Base-by-base conservation (phyloP, 805 yeast species). In the Brettanomyces sp. region DNA sequence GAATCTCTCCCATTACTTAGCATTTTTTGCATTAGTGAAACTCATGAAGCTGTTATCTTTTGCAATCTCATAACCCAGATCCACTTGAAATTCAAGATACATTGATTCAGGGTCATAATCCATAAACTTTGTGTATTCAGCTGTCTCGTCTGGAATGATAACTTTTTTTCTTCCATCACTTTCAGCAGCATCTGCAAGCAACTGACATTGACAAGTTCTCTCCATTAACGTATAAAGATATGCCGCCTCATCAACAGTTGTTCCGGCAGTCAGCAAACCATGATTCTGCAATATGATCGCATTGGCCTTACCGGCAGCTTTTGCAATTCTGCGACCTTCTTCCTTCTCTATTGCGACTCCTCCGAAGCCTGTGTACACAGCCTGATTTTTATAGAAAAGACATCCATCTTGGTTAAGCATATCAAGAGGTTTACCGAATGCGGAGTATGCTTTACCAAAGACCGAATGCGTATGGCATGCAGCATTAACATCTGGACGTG, bases 401-500 rank as follows among this genome's bases (percentile, higher is more conserved):
- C 90, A 83, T 4, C 69, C 82, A 54, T 86, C 95, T 66, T 85
- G 95, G 64, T 80, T 84, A 49, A 85, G 56, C 93, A 85, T 85
- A 49, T 84, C 90, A 51, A 85, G 67, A 12, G 79, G 80, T 53
- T 69, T 70, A 35, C 83, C 87, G 56, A 82, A 80, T 0, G 80
- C 65, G 3, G 84, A 76, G 60, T 74, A 81, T 1, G 87, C 77
- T 57, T 79, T 79, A 47, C 87, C 88, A 54, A 72, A 72, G 40
- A 70, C 63, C 3, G 85, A 79, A 56, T 81, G 88, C 9, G 85
- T 74, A 62, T 81, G 88, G 56, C 85, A 79, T 4, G 86, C 86
- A 23, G 87, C 86, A 51, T 77, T 67, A 30, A 81, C 80, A 47
- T 82, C 86, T 1, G 85, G 87, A 49, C 87, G 69, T 7, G 82